phyloP scores from a whole-genome alignment of 257 asterid genomes.

The Salvia splendens region DNA sequence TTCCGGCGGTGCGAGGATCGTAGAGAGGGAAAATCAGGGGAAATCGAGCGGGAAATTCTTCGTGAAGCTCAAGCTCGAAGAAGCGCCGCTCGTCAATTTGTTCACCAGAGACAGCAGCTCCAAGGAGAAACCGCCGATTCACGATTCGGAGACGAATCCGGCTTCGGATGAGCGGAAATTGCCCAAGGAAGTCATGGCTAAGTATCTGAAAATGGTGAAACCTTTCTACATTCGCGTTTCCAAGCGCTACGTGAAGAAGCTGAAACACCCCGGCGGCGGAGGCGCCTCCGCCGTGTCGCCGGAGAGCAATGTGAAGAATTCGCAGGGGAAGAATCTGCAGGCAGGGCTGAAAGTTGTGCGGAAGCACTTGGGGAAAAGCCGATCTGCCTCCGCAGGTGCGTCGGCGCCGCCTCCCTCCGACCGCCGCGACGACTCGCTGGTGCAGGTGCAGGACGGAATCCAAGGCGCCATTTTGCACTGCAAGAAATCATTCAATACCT shows the following conservation, averaged over 20 bases:
- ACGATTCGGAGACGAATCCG: constrained; percentile 27
- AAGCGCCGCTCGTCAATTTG: constrained; percentile 54
- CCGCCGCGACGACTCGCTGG: constrained; percentile 76
- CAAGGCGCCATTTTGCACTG: constrained; percentile 89
- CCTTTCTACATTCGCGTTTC: constrained; percentile 78
- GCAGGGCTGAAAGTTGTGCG: constrained; percentile 67
- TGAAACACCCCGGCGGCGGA: constrained; percentile 50
- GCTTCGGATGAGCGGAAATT: constrained; percentile 48
- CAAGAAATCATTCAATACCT: constrained; percentile 79
- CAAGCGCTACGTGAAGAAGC: constrained; percentile 66
- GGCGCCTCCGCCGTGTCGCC: constrained; percentile 25
- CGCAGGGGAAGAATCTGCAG: constrained; percentile 57
- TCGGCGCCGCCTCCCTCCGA: constrained; percentile 42
- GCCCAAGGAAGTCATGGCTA: constrained; percentile 62
- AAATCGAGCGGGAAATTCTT: constrained; percentile 38
- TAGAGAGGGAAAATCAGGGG: constrained; percentile 16
- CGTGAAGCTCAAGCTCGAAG: constrained; percentile 67
- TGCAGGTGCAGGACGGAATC: constrained; percentile 82
- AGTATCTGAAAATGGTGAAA: constrained; percentile 79
- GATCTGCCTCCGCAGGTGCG: constrained; percentile 63
- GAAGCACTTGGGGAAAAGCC: constrained; percentile 71
- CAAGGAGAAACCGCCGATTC: constrained; percentile 35
- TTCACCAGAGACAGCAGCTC: constrained; percentile 64
- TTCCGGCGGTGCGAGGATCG: constrained; percentile 7
- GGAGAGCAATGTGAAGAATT: constrained; percentile 36